Evolutionary conservation across 805 yeast genomes (phyloP).

Genomic region (Candida golubevii): DNA sequence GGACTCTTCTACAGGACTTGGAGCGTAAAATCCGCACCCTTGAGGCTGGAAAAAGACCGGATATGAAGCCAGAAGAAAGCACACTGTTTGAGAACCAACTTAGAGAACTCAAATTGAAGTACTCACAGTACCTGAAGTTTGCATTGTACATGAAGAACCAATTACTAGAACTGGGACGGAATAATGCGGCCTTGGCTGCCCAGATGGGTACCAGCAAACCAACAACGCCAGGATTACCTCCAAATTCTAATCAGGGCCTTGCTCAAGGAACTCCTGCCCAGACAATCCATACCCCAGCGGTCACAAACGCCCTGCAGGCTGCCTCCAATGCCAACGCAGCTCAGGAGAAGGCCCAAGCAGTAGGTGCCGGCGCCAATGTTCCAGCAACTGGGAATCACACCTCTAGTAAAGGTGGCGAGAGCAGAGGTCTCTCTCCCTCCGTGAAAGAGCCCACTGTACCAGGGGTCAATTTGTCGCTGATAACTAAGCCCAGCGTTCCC

Average conservation of each 20-base stretch:
- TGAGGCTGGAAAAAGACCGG: conserved; percentile 43
- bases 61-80: conserved; percentile 42
- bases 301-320: conserved; percentile 24
- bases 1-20: conserved; percentile 45
- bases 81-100: conserved; percentile 47
- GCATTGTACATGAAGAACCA: conserved; percentile 46
- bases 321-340: conserved; percentile 13
- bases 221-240: conserved; percentile 1
- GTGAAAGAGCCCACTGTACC: conserved; percentile 14
- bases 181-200: conserved; percentile 1
- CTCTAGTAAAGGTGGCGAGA: conserved; percentile 1
- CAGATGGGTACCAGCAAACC: conserved; percentile 8
- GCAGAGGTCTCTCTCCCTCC: conserved; percentile 6
- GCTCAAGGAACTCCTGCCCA: conserved; percentile 8
- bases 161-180: conserved; percentile 30
- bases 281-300: conserved; percentile 11
- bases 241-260: conserved; percentile 1
- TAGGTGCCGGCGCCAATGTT: conserved; percentile 2
- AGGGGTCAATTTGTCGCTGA: conserved; percentile 32
- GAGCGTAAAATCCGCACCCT: conserved; percentile 48
- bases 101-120: conserved; percentile 41
- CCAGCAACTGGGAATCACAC: conserved; percentile 3
- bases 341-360: conserved; percentile 2
- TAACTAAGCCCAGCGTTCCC: conserved; percentile 53
- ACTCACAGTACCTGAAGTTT: conserved; percentile 46